These are phyloP conservation scores for Flaveria linearis DNA, from an alignment of 129 eudicot genomes.

Conservation along the genomic window DNA sequence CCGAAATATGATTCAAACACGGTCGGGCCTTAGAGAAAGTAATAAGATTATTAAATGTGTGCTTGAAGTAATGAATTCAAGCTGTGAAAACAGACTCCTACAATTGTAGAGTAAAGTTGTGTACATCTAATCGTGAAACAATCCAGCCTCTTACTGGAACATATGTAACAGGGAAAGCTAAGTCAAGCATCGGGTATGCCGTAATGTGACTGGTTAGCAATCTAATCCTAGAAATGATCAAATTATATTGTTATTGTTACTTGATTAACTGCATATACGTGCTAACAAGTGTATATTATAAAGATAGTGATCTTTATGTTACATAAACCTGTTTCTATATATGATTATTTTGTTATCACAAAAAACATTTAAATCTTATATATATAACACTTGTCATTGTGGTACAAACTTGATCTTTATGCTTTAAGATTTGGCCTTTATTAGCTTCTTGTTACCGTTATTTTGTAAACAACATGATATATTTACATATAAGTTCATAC, in stretches of 20 bases:
- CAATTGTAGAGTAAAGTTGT: too few relatives aligned
- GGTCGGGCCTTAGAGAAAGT: too few relatives aligned
- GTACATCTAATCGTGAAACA: too few relatives aligned
- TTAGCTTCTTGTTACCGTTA: neutral
- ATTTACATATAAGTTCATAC: neutral
- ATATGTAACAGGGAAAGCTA: too few relatives aligned
- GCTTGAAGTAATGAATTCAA: too few relatives aligned
- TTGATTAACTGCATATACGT: neutral
- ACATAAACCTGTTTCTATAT: neutral
- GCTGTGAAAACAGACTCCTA: too few relatives aligned
- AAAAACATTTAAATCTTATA: neutral
- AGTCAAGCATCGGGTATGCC: too few relatives aligned
- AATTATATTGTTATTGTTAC: neutral
- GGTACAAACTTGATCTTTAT: neutral
- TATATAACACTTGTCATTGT: slow-evolving; percentile 5
- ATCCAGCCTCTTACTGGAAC: too few relatives aligned
- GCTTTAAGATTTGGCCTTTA: neutral
- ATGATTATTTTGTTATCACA: neutral
- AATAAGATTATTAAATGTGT: too few relatives aligned
- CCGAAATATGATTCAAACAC: neutral
- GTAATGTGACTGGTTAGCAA: slow-evolving; percentile 15
- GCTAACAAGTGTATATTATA: neutral
- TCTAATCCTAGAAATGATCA: neutral
- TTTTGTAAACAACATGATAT: neutral
- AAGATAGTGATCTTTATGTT: neutral